Evolutionary conservation across 2,329 filamentous ascomycete genomes (phyloP).

Genomic region (Fusarium kyushuense): DNA sequence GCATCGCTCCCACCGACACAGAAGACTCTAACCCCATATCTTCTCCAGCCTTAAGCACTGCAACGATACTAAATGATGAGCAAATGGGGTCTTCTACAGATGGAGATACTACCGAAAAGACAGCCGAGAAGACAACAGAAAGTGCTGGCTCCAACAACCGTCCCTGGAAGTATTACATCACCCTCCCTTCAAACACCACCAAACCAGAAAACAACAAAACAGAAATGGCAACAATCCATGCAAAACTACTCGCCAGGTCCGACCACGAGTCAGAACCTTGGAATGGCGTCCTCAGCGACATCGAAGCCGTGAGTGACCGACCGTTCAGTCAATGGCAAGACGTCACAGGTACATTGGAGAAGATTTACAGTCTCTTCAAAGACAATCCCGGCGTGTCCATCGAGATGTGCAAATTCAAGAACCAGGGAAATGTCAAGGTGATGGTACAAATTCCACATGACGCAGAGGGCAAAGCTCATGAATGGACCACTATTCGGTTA

Average conservation of each 20-base stretch:
- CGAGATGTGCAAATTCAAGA: background rate
- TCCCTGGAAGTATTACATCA: background rate
- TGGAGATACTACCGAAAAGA: too few species aligned
- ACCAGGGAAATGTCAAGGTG: background rate
- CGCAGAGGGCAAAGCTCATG: too few species aligned
- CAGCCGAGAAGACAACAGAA: too few species aligned
- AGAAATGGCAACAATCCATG: background rate
- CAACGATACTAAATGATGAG: too few species aligned
- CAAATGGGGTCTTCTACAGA: too few species aligned
- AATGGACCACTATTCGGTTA: too few species aligned
- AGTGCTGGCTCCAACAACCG: too few species aligned
- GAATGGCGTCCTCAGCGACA: background rate
- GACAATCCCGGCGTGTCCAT: accelerated
- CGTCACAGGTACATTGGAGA: background rate
- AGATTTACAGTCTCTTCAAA: background rate
- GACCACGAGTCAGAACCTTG: background rate
- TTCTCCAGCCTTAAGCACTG: too few species aligned
- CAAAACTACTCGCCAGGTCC: background rate
- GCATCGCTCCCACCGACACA: too few species aligned
- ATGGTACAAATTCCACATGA: too few species aligned
- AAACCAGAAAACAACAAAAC: accelerated
- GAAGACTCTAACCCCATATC: too few species aligned
- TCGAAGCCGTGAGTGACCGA: background rate
- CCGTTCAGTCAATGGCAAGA: background rate
- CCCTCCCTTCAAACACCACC: background rate